phyloP scores from a whole-genome alignment of 2,329 filamentous ascomycete species.

The Nakataea oryzae region DNA sequence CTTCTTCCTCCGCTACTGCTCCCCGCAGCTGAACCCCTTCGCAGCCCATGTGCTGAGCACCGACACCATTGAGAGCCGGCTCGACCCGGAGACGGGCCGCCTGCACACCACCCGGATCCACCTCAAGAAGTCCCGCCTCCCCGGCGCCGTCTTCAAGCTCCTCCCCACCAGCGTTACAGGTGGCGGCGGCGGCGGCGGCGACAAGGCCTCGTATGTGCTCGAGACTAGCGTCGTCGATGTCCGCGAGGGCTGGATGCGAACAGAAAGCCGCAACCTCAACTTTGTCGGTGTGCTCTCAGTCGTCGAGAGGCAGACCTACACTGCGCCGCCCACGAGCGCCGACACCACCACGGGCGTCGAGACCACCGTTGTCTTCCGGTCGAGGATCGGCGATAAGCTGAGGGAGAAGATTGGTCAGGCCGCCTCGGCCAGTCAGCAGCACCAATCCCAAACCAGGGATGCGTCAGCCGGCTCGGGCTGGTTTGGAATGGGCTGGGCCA shows the following conservation, averaged over 20 bases:
- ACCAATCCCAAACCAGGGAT: slow-evolving; percentile 15
- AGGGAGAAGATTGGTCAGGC: slow-evolving; percentile 41
- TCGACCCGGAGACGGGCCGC: slow-evolving; percentile 64
- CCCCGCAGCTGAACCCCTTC: slow-evolving; percentile 62
- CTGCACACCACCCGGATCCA: slow-evolving; percentile 72
- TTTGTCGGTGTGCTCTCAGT: slow-evolving; percentile 74
- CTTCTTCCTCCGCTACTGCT: slow-evolving; percentile 81
- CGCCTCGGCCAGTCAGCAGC: slow-evolving; percentile 15
- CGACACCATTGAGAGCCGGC: slow-evolving; percentile 66
- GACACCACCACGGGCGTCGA: slow-evolving; percentile 51
- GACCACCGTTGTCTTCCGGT: slow-evolving; percentile 65
- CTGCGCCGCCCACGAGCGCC: slow-evolving; percentile 16
- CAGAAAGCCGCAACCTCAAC: slow-evolving; percentile 71
- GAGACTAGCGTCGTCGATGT: slow-evolving; percentile 73
- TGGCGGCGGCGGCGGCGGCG: slow-evolving; percentile 48
- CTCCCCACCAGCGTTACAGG: slow-evolving; percentile 61
- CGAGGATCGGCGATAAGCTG: slow-evolving; percentile 59
- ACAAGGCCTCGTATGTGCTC: slow-evolving; percentile 70
- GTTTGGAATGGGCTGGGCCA: slow-evolving; percentile 26
- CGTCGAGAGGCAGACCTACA: slow-evolving; percentile 65
- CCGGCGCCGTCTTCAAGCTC: slow-evolving; percentile 63
- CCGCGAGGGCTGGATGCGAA: slow-evolving; percentile 72
- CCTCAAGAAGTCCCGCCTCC: slow-evolving; percentile 71
- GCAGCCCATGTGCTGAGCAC: slow-evolving; percentile 73
- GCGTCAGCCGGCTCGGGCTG: slow-evolving; percentile 20